Evolutionary conservation across 768 basidiomycete genomes (phyloP), one percentile per base, ranked within the genome.

Genomic region (Naganishia kalamii): DNA sequence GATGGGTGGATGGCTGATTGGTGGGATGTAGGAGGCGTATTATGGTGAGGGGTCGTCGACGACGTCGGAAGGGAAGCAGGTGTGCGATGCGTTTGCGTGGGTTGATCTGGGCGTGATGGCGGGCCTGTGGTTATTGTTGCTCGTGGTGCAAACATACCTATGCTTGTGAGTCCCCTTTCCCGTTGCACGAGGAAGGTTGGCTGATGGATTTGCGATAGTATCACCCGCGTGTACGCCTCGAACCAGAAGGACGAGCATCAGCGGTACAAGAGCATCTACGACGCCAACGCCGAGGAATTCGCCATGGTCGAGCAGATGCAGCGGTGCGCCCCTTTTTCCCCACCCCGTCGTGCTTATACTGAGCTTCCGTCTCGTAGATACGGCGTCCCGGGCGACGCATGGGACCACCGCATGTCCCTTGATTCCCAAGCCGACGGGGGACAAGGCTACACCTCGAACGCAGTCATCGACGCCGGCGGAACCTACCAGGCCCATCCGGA

Each of bases 61-160:
- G 13, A 52, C 77, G 79, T 13, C 73, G 70, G 65, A 90, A 75
- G 88, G 86, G 6, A 77, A 86, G 37, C 85, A 84, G 5, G 82
- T 98, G 25, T 99, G 96, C 79, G 81, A 86, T 50, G 87, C 96
- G 62, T 94, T 97, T 74, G 82, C 91, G 4, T 96, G 92, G 90
- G 88, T 90, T 11, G 88, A 89, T 71, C 81, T 96, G 15, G 93
- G 93, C 40, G 80, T 97, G 63, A 93, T 98, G 91, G 88, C 83
- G 21, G 90, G 85, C 8, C 81, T 96, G 6, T 97, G 92, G 89
- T 78, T 88, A 11, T 73, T 96, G 17, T 81, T 96, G 29, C 84
- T 83, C n/a, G 80, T 87, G 67, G 80, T 89, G 37, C 91, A 94
- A 76, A 88, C 87, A 77, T 70, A 86, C 71, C 70, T 73, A 63